A percentile compares a stretch with the other conserved stretches of the same genome.
These are phyloP conservation scores for Barnettozyma pratensis DNA, from an alignment of 805 yeast species.

Conservation along the genomic window DNA sequence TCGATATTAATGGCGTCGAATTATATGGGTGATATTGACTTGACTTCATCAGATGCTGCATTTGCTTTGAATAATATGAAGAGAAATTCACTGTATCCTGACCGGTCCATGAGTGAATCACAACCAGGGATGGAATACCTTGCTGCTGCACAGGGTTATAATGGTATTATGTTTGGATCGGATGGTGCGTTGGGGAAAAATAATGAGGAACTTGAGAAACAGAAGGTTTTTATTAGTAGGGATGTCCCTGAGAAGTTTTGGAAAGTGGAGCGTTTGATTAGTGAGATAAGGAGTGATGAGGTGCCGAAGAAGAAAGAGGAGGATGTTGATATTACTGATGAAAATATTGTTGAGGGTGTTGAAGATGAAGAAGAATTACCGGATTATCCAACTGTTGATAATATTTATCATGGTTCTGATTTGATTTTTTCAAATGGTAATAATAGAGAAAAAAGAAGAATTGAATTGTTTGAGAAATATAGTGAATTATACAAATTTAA, in stretches of 20 bases:
- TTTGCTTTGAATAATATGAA: background rate
- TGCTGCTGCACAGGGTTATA: no score
- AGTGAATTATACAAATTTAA: conserved; percentile 15
- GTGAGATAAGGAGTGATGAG: background rate
- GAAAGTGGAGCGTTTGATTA: background rate
- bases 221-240: conserved; percentile 6
- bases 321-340: background rate
- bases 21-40: conserved; percentile 2
- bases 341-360: background rate
- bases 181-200: background rate
- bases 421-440: conserved; percentile 26
- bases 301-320: background rate
- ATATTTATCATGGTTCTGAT: conserved; percentile 3
- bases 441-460: conserved; percentile 24
- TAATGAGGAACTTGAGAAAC: background rate
- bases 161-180: no score
- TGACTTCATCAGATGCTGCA: conserved; percentile 2
- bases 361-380: background rate
- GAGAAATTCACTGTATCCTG: no score
- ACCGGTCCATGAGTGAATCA: no score
- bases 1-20: conserved; percentile 1
- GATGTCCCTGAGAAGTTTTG: background rate
- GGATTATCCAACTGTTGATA: background rate
- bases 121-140: no score
- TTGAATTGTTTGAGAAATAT: conserved; percentile 21